These are phyloP conservation scores for Yamadazyma dendronema DNA, from an alignment of 1,139 yeast species.

Conservation along the genomic window DNA sequence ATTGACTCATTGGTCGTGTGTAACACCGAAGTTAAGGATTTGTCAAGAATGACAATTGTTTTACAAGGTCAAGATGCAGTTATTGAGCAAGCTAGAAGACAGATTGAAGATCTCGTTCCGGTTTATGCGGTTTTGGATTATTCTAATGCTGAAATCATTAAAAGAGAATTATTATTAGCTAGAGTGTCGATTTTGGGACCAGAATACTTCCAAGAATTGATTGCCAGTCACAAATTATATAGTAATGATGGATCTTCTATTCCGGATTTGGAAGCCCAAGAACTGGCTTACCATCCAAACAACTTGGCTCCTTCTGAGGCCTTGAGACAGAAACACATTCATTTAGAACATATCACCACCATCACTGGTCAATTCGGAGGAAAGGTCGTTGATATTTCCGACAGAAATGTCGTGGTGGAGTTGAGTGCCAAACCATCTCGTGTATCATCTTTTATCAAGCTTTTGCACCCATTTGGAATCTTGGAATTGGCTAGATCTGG, in stretches of 20 bases:
- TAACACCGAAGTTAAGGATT: conserved; percentile 92
- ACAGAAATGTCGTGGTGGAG: conserved; percentile 91
- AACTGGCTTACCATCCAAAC: conserved; percentile 75
- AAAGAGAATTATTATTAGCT: conserved; percentile 86
- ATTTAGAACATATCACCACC: conserved; percentile 78
- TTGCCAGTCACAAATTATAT: conserved; percentile 75
- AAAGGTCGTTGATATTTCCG: conserved; percentile 85
- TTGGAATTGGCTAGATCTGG: conserved; percentile 96
- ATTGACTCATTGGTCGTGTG: conserved; percentile 96
- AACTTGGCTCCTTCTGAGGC: conserved; percentile 91
- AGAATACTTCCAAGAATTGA: conserved; percentile 92
- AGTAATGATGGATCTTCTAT: conserved; percentile 38
- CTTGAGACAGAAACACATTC: conserved; percentile 88
- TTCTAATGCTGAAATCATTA: conserved; percentile 83
- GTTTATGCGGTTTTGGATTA: conserved; percentile 97
- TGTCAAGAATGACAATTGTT: conserved; percentile 95
- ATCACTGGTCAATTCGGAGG: conserved; percentile 90
- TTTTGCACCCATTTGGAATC: conserved; percentile 93
- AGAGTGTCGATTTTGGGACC: conserved; percentile 93
- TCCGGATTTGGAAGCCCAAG: conserved; percentile 51
- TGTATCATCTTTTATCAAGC: conserved; percentile 78
- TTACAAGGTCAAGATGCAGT: conserved; percentile 94
- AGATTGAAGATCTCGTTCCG: conserved; percentile 95
- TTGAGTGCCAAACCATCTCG: conserved; percentile 92
- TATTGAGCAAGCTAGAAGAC: conserved; percentile 98